Conservation (phyloP, 2,329 filamentous ascomycete species). For the Amesomyces nigricolor region DNA sequence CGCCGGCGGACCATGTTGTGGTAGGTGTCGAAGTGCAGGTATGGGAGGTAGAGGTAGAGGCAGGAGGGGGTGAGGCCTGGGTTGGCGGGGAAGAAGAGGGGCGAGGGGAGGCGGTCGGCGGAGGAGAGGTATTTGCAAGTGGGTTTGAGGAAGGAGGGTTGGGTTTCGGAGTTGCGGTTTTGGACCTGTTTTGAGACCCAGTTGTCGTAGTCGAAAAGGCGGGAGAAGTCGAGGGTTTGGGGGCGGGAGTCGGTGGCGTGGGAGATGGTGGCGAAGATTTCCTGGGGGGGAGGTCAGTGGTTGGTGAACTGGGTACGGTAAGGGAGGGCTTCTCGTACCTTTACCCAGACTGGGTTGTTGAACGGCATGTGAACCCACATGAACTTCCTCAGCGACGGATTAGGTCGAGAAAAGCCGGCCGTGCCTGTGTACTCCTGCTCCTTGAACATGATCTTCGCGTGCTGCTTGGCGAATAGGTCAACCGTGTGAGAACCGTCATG, state of each 20-base stretch:
- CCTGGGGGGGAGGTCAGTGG: conserved; percentile 8
- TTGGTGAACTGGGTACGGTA: conserved; percentile 17
- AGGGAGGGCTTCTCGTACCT: conserved; percentile 33
- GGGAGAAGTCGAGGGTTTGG: conserved; percentile 33
- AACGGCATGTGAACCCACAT: conserved; percentile 54
- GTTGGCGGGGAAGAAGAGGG: conserved; percentile 7
- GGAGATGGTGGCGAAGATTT: conserved; percentile 36
- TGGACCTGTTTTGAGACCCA: conserved; percentile 39
- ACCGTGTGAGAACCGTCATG: conserved; percentile 15
- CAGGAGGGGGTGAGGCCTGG: conserved; percentile 27
- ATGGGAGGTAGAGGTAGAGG: conserved; percentile 50
- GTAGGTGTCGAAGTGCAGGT: conserved; percentile 62
- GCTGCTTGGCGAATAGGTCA: conserved; percentile 17
- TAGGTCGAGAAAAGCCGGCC: conserved; percentile 38
- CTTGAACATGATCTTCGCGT: conserved; percentile 18
- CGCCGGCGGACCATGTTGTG: conserved; percentile 51
- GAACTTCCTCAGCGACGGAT: conserved; percentile 42
- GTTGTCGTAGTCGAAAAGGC: conserved; percentile 38
- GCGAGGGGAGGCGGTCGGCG: conserved; percentile 27
- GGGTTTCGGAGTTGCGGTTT: conserved; percentile 35
- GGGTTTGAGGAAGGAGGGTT: conserved; percentile 37
- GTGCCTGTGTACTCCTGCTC: conserved; percentile 26
- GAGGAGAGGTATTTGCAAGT: conserved; percentile 34
- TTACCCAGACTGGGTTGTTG: conserved; percentile 54
- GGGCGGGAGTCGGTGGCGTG: too few relatives aligned